These are phyloP conservation scores for Chaetomiaceae sp. DNA, from an alignment of 2,329 filamentous ascomycete genomes.

Conservation along the genomic window DNA sequence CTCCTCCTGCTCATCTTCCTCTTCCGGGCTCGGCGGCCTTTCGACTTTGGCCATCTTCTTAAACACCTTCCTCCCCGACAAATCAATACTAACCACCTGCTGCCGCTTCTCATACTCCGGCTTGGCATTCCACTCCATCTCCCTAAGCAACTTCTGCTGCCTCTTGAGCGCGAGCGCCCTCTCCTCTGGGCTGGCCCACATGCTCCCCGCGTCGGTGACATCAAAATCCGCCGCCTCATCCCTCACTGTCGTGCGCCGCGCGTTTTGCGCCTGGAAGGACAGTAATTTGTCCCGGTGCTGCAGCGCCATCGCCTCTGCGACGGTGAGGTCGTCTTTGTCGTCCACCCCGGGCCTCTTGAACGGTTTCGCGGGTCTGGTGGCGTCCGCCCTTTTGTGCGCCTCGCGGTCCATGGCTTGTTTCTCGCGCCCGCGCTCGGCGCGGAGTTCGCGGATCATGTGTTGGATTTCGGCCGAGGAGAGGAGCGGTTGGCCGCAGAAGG, in stretches of 20 bases:
- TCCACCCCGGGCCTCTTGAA: conserved; percentile 45
- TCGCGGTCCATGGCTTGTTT: conserved; percentile 78
- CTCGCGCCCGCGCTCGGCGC: conserved; percentile 81
- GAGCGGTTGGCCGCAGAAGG: conserved; percentile 75
- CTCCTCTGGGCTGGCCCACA: conserved; percentile 83
- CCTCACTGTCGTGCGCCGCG: conserved; percentile 74
- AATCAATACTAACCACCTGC: conserved; percentile 79
- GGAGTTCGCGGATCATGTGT: conserved; percentile 77
- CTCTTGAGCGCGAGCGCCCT: conserved; percentile 76
- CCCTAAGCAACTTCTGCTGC: conserved; percentile 76
- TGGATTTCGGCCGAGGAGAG: conserved; percentile 71
- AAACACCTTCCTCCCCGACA: conserved; percentile 73
- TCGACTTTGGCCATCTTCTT: conserved; percentile 64
- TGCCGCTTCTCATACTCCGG: conserved; percentile 87
- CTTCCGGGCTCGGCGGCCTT: conserved; percentile 51
- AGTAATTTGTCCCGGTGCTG: conserved; percentile 79
- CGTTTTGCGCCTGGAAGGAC: conserved; percentile 80
- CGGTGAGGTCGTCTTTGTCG: conserved; percentile 34
- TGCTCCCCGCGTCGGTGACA: conserved; percentile 48
- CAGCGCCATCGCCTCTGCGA: conserved; percentile 64
- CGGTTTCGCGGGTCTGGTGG: conserved; percentile 52
- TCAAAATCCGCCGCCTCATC: conserved; percentile 74
- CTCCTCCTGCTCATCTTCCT: conserved; percentile 34
- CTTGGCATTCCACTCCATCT: conserved; percentile 79
- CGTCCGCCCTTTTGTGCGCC: conserved; percentile 61